phyloP scores from a whole-genome alignment of 129 eudicot genomes.

The Artemisia tridentata region DNA sequence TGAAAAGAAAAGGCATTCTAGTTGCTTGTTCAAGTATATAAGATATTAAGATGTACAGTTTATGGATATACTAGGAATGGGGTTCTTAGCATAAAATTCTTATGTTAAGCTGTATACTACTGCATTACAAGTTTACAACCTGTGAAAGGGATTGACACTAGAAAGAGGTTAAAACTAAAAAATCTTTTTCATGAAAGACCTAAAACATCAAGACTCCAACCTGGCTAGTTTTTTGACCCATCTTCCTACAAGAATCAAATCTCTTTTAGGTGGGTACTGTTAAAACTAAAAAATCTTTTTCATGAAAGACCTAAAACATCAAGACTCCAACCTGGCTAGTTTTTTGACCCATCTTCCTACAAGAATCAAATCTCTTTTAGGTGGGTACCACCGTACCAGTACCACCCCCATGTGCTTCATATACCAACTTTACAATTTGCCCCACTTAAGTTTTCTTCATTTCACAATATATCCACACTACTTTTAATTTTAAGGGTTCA shows the following conservation, averaged over 20 bases:
- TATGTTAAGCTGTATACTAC: neutral
- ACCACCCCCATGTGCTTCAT: conserved; percentile 38
- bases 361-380: conserved; percentile 25
- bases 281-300: neutral
- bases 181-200: neutral
- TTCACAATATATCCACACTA: conserved; percentile 4
- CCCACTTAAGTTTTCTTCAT: conserved; percentile 4
- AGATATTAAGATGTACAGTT: no score
- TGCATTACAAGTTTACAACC: conserved; percentile 27
- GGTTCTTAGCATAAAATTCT: no score
- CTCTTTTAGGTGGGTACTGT: conserved; percentile 27
- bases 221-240: conserved; percentile 11
- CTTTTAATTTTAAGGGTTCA: conserved; percentile 19
- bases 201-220: conserved; percentile 5
- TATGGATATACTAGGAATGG: no score
- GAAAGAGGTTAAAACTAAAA: neutral
- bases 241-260: conserved; percentile 25
- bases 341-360: conserved; percentile 16
- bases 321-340: conserved; percentile 7
- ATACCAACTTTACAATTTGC: conserved; percentile 9
- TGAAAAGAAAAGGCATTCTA: no score
- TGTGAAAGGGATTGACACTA: conserved; percentile 16
- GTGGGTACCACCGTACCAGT: no score
- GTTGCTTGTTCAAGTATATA: no score
- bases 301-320: conserved; percentile 1